phyloP scores from a whole-genome alignment of 1,284 basidiomycete species.

The Trichosporon coremiiforme region DNA sequence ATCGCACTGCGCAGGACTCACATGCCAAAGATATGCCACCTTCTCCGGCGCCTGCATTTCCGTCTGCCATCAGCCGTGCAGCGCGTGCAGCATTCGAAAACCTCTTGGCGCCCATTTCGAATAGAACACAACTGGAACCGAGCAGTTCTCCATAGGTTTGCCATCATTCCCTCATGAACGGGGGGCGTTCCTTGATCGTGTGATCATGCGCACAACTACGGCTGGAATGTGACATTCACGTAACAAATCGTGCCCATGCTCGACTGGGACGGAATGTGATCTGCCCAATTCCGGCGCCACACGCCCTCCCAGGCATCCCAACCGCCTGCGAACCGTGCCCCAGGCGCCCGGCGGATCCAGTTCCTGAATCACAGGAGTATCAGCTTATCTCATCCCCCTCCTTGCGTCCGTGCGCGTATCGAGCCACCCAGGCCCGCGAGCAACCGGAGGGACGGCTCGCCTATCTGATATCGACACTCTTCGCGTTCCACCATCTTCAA shows the following conservation, averaged over 20 bases:
- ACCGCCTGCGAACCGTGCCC: no score
- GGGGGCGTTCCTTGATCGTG: no score
- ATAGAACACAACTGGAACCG: neutral
- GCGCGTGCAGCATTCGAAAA: neutral
- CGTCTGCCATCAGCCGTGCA: neutral
- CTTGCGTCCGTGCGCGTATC: neutral
- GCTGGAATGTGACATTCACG: neutral
- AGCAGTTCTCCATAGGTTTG: neutral
- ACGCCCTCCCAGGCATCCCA: no score
- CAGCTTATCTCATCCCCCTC: neutral
- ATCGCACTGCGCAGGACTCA: neutral
- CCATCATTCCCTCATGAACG: no score
- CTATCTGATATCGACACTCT: neutral
- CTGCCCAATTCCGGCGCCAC: neutral
- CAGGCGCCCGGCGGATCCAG: no score
- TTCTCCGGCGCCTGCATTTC: neutral
- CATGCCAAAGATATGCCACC: neutral
- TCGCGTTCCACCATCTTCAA: no score
- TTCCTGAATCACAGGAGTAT: neutral
- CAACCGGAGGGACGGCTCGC: neutral
- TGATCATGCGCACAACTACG: neutral
- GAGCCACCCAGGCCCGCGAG: neutral
- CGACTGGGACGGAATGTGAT: neutral
- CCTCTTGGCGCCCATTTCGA: neutral
- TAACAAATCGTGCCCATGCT: no score